Evolutionary conservation across 495 filamentous ascomycete species (phyloP).

Genomic region (Xylaria grammica): DNA sequence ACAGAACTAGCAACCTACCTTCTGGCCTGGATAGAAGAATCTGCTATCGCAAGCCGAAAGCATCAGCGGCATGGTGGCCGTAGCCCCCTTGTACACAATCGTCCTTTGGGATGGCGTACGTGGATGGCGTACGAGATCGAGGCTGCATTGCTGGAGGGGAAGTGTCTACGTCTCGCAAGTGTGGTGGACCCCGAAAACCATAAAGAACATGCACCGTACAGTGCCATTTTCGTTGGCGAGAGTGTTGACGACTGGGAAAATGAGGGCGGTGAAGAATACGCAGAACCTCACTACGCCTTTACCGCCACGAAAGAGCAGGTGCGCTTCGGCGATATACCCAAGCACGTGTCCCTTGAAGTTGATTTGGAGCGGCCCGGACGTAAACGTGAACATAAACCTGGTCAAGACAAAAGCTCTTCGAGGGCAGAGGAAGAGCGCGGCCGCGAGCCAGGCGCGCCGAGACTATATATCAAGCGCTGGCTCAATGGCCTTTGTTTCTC

Average conservation of each 20-base stretch:
- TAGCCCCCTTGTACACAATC: constrained; percentile 1
- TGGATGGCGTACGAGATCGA: constrained; percentile 33
- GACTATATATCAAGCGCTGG: constrained; percentile 37
- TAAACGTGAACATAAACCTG: neutral
- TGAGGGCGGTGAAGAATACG: constrained; percentile 20
- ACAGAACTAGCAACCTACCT: constrained; percentile 25
- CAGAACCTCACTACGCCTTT: constrained; percentile 27
- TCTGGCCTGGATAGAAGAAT: neutral
- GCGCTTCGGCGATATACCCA: constrained; percentile 23
- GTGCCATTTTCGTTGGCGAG: constrained; percentile 36
- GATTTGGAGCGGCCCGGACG: constrained; percentile 27
- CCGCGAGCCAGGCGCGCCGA: constrained; percentile 18
- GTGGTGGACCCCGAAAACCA: constrained; percentile 27
- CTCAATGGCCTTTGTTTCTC: constrained; percentile 38
- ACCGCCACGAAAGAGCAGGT: constrained; percentile 22
- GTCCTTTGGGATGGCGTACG: constrained; percentile 22
- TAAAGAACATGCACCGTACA: constrained; percentile 13
- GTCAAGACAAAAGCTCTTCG: neutral
- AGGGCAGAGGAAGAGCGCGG: neutral
- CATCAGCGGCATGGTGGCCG: constrained; percentile 13
- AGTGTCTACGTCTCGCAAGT: constrained; percentile 32
- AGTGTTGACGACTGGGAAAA: constrained; percentile 26
- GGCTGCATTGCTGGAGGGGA: constrained; percentile 33
- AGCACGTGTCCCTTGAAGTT: constrained; percentile 41
- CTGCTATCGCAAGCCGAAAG: neutral